These are phyloP conservation scores for Batrachochytrium dendrobatidis DNA, from an alignment of 371 early-diverging fungal genomes.

Conservation along the genomic window DNA sequence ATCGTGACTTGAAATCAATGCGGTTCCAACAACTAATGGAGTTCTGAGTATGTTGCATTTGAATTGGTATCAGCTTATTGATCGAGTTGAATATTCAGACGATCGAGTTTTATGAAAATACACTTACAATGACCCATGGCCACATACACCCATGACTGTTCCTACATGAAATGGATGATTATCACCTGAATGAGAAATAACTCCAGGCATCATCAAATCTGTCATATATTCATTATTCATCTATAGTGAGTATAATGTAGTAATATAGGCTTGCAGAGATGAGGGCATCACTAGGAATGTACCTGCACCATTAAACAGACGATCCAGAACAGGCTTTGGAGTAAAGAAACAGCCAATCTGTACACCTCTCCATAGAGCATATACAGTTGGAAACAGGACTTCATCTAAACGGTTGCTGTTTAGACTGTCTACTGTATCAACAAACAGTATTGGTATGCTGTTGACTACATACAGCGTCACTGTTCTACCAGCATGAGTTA, in stretches of 20 bases:
- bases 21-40: slow-evolving; percentile 26
- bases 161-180: slow-evolving; percentile 8
- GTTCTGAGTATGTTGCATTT: neutral
- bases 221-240: neutral
- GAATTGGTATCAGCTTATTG: neutral
- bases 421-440: neutral
- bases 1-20: slow-evolving; percentile 13
- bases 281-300: neutral
- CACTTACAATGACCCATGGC: slow-evolving; percentile 13
- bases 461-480: slow-evolving; percentile 5
- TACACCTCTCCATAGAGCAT: slow-evolving; percentile 21
- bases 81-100: neutral
- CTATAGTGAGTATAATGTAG: neutral
- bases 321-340: slow-evolving; percentile 22
- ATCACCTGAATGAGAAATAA: slow-evolving; percentile 15
- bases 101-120: neutral
- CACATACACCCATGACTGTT: slow-evolving; percentile 18
- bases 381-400: slow-evolving; percentile 21
- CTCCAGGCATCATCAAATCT: slow-evolving; percentile 39
- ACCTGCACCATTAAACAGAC: slow-evolving; percentile 28
- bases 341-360: slow-evolving; percentile 20
- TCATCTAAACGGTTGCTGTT: neutral
- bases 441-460: neutral
- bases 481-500: neutral
- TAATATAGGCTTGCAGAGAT: neutral